Evolutionary conservation across 345 rosid genomes (phyloP).

Genomic region (Pistacia integerrima): DNA sequence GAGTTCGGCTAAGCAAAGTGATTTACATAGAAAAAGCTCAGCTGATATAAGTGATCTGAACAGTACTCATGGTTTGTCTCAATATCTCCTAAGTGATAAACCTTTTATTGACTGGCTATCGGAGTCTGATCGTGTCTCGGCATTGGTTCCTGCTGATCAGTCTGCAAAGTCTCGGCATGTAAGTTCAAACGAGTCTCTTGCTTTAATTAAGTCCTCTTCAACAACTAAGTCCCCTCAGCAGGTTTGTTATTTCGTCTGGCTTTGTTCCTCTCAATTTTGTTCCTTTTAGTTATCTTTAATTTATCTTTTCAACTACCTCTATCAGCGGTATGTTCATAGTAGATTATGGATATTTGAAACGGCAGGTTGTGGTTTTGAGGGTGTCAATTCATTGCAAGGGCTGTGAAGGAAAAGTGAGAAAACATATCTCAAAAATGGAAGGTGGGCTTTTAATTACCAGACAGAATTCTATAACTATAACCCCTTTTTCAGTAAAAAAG

Average conservation of each 20-base stretch:
- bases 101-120: conserved; percentile 47
- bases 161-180: conserved; percentile 25
- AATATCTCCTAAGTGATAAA: conserved; percentile 64
- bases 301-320: not conserved
- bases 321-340: not conserved
- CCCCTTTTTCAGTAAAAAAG: not conserved
- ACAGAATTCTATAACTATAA: not conserved
- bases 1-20: conserved; percentile 28
- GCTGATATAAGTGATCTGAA: conserved; percentile 49
- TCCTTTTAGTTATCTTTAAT: not conserved
- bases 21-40: conserved; percentile 63
- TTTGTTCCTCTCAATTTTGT: not conserved
- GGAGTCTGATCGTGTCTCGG: conserved; percentile 37
- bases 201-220: conserved; percentile 37
- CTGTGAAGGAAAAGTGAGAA: conserved; percentile 92
- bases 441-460: conserved; percentile 38
- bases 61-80: conserved; percentile 46
- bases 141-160: conserved; percentile 34
- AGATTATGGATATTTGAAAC: not conserved
- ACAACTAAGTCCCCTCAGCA: conserved; percentile 53
- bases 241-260: conserved; percentile 36
- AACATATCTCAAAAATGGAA: conserved; percentile 93
- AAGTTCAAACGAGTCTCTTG: conserved; percentile 20
- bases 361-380: conserved; percentile 82
- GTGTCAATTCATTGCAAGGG: conserved; percentile 96